Evolutionary conservation across 129 eudicot genomes (phyloP).

Genomic region (Pseudognaphalium luteoalbum): DNA sequence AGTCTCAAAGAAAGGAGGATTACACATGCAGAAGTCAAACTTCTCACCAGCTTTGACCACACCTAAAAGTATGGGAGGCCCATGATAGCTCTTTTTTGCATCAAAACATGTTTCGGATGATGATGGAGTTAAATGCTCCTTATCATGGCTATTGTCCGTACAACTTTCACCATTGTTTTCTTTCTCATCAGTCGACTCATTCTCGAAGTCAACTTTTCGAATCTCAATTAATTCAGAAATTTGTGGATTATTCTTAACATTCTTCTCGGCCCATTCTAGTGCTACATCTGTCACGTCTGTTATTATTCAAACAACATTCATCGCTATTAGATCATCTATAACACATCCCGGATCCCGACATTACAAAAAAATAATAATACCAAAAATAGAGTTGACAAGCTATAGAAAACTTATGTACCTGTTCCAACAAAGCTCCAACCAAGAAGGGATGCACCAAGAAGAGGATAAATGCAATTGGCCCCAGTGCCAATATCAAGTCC

Average conservation of each 20-base stretch:
- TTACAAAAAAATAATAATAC: neutral
- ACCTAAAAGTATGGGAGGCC: constrained; percentile 68
- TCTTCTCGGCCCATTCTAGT: constrained; percentile 79
- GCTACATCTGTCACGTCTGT: constrained; percentile 90
- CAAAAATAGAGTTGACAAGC: neutral
- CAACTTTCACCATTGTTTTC: constrained; percentile 22
- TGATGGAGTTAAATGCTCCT: neutral
- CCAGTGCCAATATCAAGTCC: constrained; percentile 98
- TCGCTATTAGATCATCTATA: constrained; percentile 11
- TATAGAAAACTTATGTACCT: constrained; percentile 39
- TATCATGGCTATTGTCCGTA: constrained; percentile 2
- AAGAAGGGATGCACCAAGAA: constrained; percentile 92
- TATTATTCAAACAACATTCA: neutral
- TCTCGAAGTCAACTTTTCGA: constrained; percentile 52
- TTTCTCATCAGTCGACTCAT: constrained; percentile 18
- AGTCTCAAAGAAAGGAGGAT: constrained; percentile 94
- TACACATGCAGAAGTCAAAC: constrained; percentile 98
- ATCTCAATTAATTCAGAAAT: constrained; percentile 72
- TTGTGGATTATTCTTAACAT: constrained; percentile 79
- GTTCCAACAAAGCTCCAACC: constrained; percentile 97
- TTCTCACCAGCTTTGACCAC: constrained; percentile 69
- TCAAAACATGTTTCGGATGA: neutral
- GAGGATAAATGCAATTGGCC: constrained; percentile 96
- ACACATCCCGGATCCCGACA: constrained; percentile 4
- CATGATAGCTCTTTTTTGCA: constrained; percentile 40